Evolutionary conservation across 1,284 basidiomycete genomes (phyloP).

Genomic region (Microbotryomycetes sp.): DNA sequence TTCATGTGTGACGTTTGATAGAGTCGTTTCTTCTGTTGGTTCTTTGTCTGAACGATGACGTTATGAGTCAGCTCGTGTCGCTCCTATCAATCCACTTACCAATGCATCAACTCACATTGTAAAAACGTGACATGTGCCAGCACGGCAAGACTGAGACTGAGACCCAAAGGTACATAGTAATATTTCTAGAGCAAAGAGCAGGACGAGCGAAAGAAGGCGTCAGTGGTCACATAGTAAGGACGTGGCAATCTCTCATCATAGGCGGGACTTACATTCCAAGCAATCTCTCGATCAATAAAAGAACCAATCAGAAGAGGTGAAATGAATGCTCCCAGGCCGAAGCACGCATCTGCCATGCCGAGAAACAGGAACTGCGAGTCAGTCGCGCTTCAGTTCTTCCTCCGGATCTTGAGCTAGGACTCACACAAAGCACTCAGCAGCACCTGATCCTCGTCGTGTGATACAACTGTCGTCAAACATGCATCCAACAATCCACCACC

Average conservation of each 20-base stretch:
- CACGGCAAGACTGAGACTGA: slow-evolving; percentile 18
- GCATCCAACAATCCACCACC: slow-evolving; percentile 19
- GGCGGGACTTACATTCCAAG: slow-evolving; percentile 9
- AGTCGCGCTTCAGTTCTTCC: too few relatives aligned
- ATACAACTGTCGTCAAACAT: slow-evolving; percentile 18
- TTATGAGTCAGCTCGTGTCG: neutral
- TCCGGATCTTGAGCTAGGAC: too few relatives aligned
- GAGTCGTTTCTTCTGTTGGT: slow-evolving; percentile 15
- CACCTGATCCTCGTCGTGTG: slow-evolving; percentile 22
- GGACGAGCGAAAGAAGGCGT: neutral
- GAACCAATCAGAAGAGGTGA: slow-evolving; percentile 27
- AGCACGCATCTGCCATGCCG: slow-evolving; percentile 18
- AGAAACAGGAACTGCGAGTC: neutral
- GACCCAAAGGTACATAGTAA: slow-evolving; percentile 14
- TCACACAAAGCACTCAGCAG: neutral
- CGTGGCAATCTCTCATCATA: neutral
- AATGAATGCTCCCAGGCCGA: slow-evolving; percentile 22
- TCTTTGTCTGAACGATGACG: slow-evolving; percentile 10
- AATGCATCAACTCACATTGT: neutral
- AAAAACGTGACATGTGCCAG: neutral
- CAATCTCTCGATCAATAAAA: slow-evolving; percentile 18
- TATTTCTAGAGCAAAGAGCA: too few relatives aligned
- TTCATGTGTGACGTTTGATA: slow-evolving; percentile 11
- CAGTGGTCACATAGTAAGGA: neutral
- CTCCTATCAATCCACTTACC: neutral